A percentile compares a stretch with the other conserved stretches of the same genome.
Evolutionary conservation across 176 grass and related monocot genomes (phyloP).

Genomic region (Chrysopogon serrulatus): DNA sequence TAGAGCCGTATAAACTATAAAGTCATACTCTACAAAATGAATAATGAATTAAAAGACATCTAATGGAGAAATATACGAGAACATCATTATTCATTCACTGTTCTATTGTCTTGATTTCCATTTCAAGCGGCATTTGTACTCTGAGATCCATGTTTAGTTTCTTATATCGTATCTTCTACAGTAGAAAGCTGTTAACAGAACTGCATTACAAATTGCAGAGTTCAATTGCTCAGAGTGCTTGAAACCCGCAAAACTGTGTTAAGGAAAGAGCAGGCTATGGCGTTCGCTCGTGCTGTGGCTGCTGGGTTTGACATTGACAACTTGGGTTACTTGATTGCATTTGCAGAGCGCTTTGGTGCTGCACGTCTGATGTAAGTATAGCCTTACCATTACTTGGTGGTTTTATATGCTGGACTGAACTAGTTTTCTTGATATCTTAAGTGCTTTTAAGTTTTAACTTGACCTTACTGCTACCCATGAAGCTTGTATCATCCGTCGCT

Average conservation of each 20-base stretch:
- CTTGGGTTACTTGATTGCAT: slow-evolving; percentile 65
- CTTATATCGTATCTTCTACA: slow-evolving; percentile 11
- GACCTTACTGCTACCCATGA: background rate
- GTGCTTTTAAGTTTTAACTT: background rate
- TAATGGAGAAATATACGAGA: background rate
- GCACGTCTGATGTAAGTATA: slow-evolving; percentile 69
- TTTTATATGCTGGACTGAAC: background rate
- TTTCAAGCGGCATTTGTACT: background rate
- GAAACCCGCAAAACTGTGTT: slow-evolving; percentile 84
- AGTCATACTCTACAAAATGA: background rate
- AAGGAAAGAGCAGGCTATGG: slow-evolving; percentile 97
- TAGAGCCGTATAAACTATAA: background rate
- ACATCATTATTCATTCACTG: background rate
- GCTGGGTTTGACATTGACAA: slow-evolving; percentile 94
- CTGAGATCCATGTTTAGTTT: background rate
- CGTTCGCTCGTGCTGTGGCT: slow-evolving; percentile 83
- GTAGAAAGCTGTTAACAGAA: background rate
- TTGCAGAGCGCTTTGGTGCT: slow-evolving; percentile 80
- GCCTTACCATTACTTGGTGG: background rate
- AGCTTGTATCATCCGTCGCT: background rate
- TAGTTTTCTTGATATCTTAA: background rate
- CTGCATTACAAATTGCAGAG: slow-evolving; percentile 48
- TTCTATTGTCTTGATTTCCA: slow-evolving; percentile 5
- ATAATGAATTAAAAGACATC: background rate
- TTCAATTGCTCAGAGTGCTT: slow-evolving; percentile 91